Conservation (phyloP, 2,329 filamentous ascomycete genomes). For the Arachnopeziza araneosa region DNA sequence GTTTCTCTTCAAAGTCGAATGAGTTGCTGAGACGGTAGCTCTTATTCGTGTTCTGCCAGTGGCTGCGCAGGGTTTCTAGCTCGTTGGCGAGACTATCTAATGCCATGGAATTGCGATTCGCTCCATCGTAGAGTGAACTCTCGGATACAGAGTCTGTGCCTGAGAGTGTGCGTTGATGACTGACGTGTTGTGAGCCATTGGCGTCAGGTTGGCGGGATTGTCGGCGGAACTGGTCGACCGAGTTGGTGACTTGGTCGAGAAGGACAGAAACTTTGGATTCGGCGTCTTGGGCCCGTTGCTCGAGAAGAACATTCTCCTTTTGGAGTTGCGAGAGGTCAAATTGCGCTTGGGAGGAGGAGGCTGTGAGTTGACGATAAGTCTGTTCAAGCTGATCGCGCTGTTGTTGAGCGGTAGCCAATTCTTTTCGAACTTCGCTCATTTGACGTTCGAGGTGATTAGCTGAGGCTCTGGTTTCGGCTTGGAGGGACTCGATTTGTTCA, state of each 20-base stretch:
- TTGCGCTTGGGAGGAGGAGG: constrained; percentile 48
- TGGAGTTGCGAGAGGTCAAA: constrained; percentile 76
- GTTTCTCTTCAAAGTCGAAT: constrained; percentile 63
- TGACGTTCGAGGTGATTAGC: constrained; percentile 65
- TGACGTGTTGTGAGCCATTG: constrained; percentile 22
- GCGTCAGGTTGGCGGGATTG: constrained; percentile 55
- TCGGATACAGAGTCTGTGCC: constrained; percentile 55
- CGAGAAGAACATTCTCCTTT: constrained; percentile 73
- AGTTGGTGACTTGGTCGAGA: constrained; percentile 88
- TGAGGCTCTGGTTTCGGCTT: constrained; percentile 62
- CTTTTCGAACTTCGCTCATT: constrained; percentile 60
- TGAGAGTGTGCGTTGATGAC: constrained; percentile 32
- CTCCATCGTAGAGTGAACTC: constrained; percentile 42
- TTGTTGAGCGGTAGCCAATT: constrained; percentile 58
- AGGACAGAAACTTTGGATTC: constrained; percentile 90
- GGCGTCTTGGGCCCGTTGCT: constrained; percentile 80
- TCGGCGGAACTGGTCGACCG: constrained; percentile 90
- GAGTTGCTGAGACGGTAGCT: constrained; percentile 86
- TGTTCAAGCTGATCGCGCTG: constrained; percentile 65
- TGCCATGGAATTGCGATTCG: constrained; percentile 60
- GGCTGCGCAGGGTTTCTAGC: constrained; percentile 79
- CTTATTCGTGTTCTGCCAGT: constrained; percentile 96
- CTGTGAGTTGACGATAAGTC: constrained; percentile 51
- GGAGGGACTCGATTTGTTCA: constrained; percentile 61
- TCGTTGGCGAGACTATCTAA: constrained; percentile 89